phyloP scores from a whole-genome alignment of 1,139 yeast species.

The Kodamaea fungicola region DNA sequence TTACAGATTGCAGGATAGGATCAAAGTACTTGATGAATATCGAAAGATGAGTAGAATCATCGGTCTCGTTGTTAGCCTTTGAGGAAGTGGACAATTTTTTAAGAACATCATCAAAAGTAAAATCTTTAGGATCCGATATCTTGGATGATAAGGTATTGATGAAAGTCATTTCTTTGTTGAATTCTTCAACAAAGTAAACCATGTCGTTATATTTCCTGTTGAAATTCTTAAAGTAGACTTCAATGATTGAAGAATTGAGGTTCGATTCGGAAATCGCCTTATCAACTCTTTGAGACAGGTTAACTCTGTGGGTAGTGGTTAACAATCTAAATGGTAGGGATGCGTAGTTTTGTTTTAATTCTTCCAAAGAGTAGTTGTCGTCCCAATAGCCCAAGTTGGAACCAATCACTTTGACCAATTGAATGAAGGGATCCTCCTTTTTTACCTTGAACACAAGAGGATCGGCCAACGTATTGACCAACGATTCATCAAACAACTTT shows the following conservation, averaged over 20 bases:
- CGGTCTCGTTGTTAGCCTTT: slow-evolving; percentile 9
- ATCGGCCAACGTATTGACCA: slow-evolving; percentile 44
- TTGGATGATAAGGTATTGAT: slow-evolving; percentile 12
- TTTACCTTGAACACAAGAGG: slow-evolving; percentile 54
- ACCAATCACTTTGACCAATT: slow-evolving; percentile 51
- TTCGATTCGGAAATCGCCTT: slow-evolving; percentile 41
- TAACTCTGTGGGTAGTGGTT: slow-evolving; percentile 66
- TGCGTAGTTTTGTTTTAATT: slow-evolving; percentile 15
- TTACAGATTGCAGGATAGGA: slow-evolving; percentile 46
- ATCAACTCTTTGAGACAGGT: slow-evolving; percentile 69
- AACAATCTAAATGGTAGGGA: slow-evolving; percentile 54
- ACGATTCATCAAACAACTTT: slow-evolving; percentile 45
- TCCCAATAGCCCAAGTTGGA: slow-evolving; percentile 34
- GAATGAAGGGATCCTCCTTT: slow-evolving; percentile 53
- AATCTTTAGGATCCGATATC: slow-evolving; percentile 18
- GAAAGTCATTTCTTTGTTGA: slow-evolving; percentile 29
- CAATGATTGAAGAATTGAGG: slow-evolving; percentile 26
- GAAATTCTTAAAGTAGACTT: slow-evolving; percentile 40
- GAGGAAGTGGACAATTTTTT: slow-evolving; percentile 11
- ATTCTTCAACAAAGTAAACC: slow-evolving; percentile 48
- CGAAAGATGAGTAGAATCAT: slow-evolving; percentile 38
- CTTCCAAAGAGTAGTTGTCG: slow-evolving; percentile 8
- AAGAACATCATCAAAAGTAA: slow-evolving; percentile 22
- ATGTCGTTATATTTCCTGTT: slow-evolving; percentile 42
- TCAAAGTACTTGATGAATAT: slow-evolving; percentile 75